A percentile compares a stretch with the other conserved stretches of the same genome.
These are phyloP conservation scores for Penicillium bialowiezense DNA, from an alignment of 495 filamentous ascomycete species.

Conservation along the genomic window DNA sequence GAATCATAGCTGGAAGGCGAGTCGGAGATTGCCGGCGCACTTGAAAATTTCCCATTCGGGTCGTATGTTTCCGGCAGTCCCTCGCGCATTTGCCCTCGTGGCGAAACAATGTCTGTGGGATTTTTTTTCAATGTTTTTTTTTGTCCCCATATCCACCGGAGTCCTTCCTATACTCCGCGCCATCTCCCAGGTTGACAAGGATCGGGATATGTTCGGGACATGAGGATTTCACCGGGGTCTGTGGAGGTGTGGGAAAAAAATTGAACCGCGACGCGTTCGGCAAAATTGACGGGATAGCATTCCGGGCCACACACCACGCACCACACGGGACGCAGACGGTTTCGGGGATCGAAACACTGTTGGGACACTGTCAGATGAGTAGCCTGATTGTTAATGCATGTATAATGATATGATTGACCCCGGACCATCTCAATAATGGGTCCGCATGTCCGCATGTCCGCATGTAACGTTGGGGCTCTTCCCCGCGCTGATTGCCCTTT, in stretches of 20 bases:
- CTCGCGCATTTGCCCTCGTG: not conserved
- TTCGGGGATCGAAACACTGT: not conserved
- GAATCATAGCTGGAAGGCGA: conserved; percentile 8
- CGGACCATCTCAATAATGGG: not conserved
- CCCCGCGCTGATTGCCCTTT: conserved; percentile 16
- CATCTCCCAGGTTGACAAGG: not conserved
- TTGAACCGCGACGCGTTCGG: not conserved
- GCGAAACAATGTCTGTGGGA: not conserved
- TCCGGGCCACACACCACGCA: not conserved
- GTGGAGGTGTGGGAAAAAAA: not conserved
- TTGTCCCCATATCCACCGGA: conserved; percentile 3
- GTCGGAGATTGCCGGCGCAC: conserved; percentile 16
- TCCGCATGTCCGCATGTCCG: not conserved
- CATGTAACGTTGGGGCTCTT: conserved; percentile 24
- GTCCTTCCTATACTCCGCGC: conserved; percentile 9
- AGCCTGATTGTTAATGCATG: not conserved
- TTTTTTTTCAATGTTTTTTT: not conserved
- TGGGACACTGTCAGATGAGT: no score
- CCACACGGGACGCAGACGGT: not conserved
- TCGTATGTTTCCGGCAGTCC: not conserved
- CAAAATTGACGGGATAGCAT: not conserved
- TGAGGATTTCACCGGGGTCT: not conserved
- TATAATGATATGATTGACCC: conserved; percentile 1
- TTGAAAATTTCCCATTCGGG: conserved; percentile 9
- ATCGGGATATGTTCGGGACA: conserved; percentile 4